Base-by-base conservation (phyloP, 768 basidiomycete species). In the Leccinum boreale region DNA sequence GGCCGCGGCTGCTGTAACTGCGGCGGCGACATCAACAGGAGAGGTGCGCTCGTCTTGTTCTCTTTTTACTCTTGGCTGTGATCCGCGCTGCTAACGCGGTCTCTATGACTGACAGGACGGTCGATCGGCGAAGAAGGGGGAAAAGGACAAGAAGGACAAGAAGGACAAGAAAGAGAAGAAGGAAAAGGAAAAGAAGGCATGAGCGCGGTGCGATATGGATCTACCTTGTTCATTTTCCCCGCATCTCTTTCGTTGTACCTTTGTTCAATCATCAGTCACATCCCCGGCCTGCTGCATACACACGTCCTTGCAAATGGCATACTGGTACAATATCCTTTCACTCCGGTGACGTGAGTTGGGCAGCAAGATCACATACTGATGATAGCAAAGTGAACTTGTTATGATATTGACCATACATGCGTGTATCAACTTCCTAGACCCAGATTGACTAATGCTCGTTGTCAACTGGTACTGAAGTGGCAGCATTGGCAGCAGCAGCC, bases 151-250 rank as follows among this genome's bases (percentile, higher is more conserved):
- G 60, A 79, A 78, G 63, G 65, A 74, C n/a, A 71, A 73, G 62
- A 72, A 70, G 52, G 61, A 73, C 21, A 70, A 70, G 62, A 71
- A 72, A 47, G 67, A 73, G 31, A 77, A 77, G 67, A 74, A 72
- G 55, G 60, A 67, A 15, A 84, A 84, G 70, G 79, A 86, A 60
- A 79, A 84, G 57, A 81, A 83, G 62, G 73, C 67, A 60, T 77
- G 61, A 70, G n/a, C 5, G 2, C 11, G 29, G 36, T 36, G 48
- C 61, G 42, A 39, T 21, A 47, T 39, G 24, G 23, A 21, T 59
- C 57, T 50, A 26, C 36, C 35, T 53, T 42, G 15, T 52, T 39
- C 26, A 33, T 11, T 48, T 53, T 42, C 33, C 12, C 44, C 9
- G 36, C 39, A 35, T 59, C 48, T 44, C 21, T 56, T 3, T 11